Evolutionary conservation across 192 early-diverging fungal genomes (phyloP), one percentile per base, ranked within the genome.

Genomic region (Linnemannia schmuckeri): DNA sequence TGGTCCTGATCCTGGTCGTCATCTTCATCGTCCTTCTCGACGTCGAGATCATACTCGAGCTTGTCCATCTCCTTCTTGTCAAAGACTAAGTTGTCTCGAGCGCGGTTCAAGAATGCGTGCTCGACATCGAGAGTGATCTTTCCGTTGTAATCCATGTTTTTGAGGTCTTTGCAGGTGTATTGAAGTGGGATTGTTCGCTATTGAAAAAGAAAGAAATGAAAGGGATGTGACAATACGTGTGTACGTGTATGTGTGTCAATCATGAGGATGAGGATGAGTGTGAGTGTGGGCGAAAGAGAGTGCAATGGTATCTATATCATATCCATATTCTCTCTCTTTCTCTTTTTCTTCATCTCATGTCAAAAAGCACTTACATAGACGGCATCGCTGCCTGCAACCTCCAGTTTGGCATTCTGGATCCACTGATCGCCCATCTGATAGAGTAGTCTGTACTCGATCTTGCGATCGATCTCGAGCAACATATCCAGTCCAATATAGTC

Each of bases 401-500:
- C 85, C 35, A 87, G 75, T 6, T 44, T 61, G 17, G 76, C 79
- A 55, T 81, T 76, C 41, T 81, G 74, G 52, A 87, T 87, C 85
- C 85, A 87, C 41, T 80, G 76, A 17, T 87, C 85, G 12, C 85
- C 85, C 85, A 87, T 87, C 46, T 87, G 85, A 66, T 80, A 75
- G 49, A 87, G 52, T 24, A 87, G 20, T 15, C 76, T 73, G 76
- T 55, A 87, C 57, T 87, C 85, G n/a, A 87, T 74, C 38, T 81
- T 87, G 41, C 80, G 79, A 13, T 87, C 70, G 41, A 93, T 89
- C 20, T 83, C 80, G 38, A 92, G 78, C 46, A 93, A 55, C 81
- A 93, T 81, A 82, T 93, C 92, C 49, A 93, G 69, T 27, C 92
- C 91, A 86, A 93, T 90, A 71, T 91, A 93, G 57, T 93, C 92